Percentiles rank a stretch among this genome's conserved stretches.
phyloP scores from a whole-genome alignment of 192 early-diverging fungal genomes.

The Coemansia guatemalensis region DNA sequence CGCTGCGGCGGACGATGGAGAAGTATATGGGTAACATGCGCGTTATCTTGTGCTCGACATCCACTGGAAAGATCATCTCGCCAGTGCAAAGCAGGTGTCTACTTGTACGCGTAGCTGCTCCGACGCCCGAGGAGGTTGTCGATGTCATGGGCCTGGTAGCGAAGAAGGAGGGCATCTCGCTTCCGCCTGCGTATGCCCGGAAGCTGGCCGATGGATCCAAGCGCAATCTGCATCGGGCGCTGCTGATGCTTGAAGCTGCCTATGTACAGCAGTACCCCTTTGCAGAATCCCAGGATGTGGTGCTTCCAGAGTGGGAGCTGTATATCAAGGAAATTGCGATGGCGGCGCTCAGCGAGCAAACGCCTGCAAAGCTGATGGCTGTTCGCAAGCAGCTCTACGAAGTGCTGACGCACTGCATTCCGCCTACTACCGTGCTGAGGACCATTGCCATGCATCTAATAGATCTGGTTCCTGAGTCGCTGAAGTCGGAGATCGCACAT shows the following conservation, averaged over 20 bases:
- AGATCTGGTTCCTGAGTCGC: constrained; percentile 63
- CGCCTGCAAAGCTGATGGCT: constrained; percentile 65
- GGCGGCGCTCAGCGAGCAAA: constrained; percentile 73
- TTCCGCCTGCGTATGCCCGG: constrained; percentile 63
- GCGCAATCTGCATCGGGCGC: constrained; percentile 83
- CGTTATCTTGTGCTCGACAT: constrained; percentile 89
- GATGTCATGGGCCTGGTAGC: constrained; percentile 71
- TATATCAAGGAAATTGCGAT: constrained; percentile 69
- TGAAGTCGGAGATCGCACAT: constrained; percentile 67
- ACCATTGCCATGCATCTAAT: constrained; percentile 70
- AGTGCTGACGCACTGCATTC: constrained; percentile 87
- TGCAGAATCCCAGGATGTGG: constrained; percentile 56
- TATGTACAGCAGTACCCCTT: constrained; percentile 67
- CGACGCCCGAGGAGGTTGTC: constrained; percentile 71
- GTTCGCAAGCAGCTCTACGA: constrained; percentile 83
- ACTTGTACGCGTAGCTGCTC: constrained; percentile 82
- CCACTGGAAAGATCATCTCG: constrained; percentile 86
- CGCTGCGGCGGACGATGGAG: constrained; percentile 98
- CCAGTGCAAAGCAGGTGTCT: constrained; percentile 93
- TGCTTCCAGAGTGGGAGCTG: constrained; percentile 86
- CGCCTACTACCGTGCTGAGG: constrained; percentile 79
- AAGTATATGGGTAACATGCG: constrained; percentile 95
- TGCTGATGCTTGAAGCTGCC: constrained; percentile 89
- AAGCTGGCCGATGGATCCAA: constrained; percentile 69
- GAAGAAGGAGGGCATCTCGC: constrained; percentile 71